Evolutionary conservation across 1,139 yeast genomes (phyloP), one percentile per base, ranked within the genome.

Genomic region (Eremothecium coryli): DNA sequence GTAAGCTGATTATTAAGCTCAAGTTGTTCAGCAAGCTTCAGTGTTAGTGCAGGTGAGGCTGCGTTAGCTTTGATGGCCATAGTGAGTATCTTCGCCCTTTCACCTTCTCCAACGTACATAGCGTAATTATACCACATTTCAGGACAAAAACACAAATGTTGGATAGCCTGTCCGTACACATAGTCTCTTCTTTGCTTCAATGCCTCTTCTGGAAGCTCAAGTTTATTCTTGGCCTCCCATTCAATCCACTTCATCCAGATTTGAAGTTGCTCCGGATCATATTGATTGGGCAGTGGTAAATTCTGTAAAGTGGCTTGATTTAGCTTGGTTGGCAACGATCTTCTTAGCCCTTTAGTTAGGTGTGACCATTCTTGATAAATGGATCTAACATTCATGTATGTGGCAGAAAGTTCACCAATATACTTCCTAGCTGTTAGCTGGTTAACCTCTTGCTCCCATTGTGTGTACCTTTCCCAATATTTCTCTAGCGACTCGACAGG

Each of bases 341-440:
- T 56, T 28, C 58, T 60, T 12, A 74, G 40, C 1, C 71, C 73
- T 20, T 63, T 63, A 0, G 82, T 71, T 5, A 76, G 45, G 49
- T 70, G 70, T 28, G 63, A 68, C 70, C 86, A 74, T 52, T 85
- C 95, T 26, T 74, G 76, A 41, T 75, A 73, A 63, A 84, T 68
- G 0, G 93, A 73, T 45, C 96, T 68, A 1, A 95, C 93, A 41
- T 74, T 76, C 95, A 88, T 84, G 54, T 86, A 90, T n/a, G 75
- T 80, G 3, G 85, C 76, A 11, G 93, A 80, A 43, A 76, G 70
- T 48, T 88, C 97, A 26, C 82, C 78, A 38, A 88, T 76, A 52
- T 81, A 79, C 56, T 85, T 85, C 50, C 94, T 73, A 2, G 96
- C 93, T 4, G 93, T 82, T 17, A 78, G 65, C 20, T 81, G 68